phyloP scores from a whole-genome alignment of 2,329 filamentous ascomycete genomes.

The Colletotrichum karsti region DNA sequence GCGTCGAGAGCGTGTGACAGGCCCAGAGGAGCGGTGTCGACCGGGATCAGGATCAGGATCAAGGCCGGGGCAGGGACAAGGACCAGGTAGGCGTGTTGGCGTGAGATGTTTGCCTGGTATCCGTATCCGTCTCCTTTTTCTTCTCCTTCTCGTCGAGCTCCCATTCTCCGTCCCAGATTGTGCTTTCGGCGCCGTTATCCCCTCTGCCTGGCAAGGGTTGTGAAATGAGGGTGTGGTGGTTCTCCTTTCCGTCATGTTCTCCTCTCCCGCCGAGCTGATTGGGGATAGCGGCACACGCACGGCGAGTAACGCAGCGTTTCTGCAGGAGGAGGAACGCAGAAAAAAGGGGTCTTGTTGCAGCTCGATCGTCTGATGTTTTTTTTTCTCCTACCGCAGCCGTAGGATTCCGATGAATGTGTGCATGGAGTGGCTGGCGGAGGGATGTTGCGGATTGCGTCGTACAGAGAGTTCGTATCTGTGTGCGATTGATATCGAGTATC shows the following conservation, averaged over 20 bases:
- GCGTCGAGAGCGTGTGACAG: background rate
- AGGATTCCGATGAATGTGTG: conserved; percentile 5
- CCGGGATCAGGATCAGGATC: background rate
- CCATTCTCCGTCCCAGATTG: background rate
- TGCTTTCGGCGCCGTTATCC: background rate
- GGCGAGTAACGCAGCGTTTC: background rate
- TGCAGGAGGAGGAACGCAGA: conserved; percentile 5
- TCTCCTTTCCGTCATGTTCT: background rate
- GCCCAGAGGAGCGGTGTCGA: conserved; percentile 19
- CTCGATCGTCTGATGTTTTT: conserved; percentile 27
- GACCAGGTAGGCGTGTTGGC: background rate
- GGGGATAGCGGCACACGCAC: background rate
- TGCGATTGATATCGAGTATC: no score
- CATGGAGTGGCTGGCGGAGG: background rate
- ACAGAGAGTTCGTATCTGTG: background rate
- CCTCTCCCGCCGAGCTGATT: background rate
- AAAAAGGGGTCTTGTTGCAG: conserved; percentile 7
- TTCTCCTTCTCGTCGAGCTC: background rate
- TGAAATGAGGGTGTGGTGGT: background rate
- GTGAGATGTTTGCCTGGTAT: background rate
- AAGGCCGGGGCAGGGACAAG: background rate
- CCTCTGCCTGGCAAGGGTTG: background rate
- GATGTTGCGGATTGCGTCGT: background rate
- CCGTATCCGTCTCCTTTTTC: background rate
- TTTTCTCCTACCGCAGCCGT: conserved; percentile 8